Percentiles rank a stretch among this genome's conserved stretches.
These are phyloP conservation scores for Albugo laibachii DNA, from an alignment of 352 stramenopile species.

Conservation along the genomic window DNA sequence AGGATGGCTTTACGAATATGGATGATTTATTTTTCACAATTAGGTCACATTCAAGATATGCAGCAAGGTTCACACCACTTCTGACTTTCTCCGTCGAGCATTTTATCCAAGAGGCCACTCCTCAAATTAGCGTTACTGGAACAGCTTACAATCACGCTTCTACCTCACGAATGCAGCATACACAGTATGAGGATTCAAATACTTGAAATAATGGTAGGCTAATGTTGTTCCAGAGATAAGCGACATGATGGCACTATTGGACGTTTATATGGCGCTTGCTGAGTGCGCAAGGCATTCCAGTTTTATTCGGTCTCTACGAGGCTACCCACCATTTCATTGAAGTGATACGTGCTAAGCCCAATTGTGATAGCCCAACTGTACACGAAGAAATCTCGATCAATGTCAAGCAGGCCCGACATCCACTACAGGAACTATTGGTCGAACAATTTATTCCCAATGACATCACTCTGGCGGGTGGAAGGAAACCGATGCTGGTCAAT, in stretches of 20 bases:
- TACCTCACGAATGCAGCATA: constrained; percentile 50
- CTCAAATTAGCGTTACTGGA: constrained; percentile 34
- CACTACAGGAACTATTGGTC: constrained; percentile 66
- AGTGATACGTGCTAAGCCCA: neutral
- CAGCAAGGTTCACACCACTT: constrained; percentile 30
- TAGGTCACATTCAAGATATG: constrained; percentile 63
- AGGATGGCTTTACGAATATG: neutral
- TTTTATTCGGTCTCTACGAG: constrained; percentile 25
- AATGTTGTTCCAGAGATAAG: constrained; percentile 32
- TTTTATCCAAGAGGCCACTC: neutral
- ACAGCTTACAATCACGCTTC: constrained; percentile 43
- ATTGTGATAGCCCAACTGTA: constrained; percentile 20
- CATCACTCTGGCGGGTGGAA: constrained; percentile 9
- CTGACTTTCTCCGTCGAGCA: neutral
- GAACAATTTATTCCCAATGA: constrained; percentile 75
- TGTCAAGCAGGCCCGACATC: constrained; percentile 41
- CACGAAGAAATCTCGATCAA: constrained; percentile 24
- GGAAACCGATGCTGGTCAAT: constrained; percentile 19
- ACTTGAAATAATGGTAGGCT: neutral
- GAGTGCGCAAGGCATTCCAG: constrained; percentile 48
- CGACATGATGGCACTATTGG: constrained; percentile 34
- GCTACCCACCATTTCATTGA: neutral
- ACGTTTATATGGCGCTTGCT: constrained; percentile 53
- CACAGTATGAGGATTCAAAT: constrained; percentile 17
- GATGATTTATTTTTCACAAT: neutral